Evolutionary conservation across 805 yeast genomes (phyloP).

Genomic region (Candida xiaguanensis): DNA sequence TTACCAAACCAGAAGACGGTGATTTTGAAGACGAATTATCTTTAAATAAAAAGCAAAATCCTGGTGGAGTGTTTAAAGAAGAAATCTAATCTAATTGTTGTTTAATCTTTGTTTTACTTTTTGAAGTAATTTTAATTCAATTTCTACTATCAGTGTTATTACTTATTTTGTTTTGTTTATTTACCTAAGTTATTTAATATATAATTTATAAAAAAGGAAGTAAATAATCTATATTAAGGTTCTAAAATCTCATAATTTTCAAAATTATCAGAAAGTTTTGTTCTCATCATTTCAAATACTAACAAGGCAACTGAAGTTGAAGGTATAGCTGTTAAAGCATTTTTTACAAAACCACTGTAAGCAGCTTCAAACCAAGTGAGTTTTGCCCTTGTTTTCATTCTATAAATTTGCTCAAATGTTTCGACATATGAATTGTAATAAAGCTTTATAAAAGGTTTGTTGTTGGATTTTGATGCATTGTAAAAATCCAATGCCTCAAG

Average conservation of each 20-base stretch:
- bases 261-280: constrained; percentile 30
- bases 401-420: constrained; percentile 59
- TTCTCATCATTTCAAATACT: constrained; percentile 78
- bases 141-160: not conserved
- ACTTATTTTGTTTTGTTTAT: not conserved
- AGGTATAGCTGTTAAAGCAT: constrained; percentile 75
- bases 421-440: constrained; percentile 77
- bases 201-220: not conserved
- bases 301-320: constrained; percentile 84
- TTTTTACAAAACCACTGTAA: constrained; percentile 73
- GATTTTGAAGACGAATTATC: constrained; percentile 28
- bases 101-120: not conserved
- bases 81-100: constrained; percentile 23
- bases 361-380: constrained; percentile 61
- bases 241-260: constrained; percentile 18
- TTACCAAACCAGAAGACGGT: constrained; percentile 8
- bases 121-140: not conserved
- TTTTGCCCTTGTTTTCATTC: constrained; percentile 52
- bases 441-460: constrained; percentile 38
- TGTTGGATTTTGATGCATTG: constrained; percentile 30
- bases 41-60: constrained; percentile 21
- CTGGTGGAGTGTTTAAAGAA: constrained; percentile 40
- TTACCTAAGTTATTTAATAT: not conserved
- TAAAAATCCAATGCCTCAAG: constrained; percentile 75
- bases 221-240: constrained; percentile 1